Conservation (phyloP, 345 rosid species). For the Excoecaria cochinchinensis region DNA sequence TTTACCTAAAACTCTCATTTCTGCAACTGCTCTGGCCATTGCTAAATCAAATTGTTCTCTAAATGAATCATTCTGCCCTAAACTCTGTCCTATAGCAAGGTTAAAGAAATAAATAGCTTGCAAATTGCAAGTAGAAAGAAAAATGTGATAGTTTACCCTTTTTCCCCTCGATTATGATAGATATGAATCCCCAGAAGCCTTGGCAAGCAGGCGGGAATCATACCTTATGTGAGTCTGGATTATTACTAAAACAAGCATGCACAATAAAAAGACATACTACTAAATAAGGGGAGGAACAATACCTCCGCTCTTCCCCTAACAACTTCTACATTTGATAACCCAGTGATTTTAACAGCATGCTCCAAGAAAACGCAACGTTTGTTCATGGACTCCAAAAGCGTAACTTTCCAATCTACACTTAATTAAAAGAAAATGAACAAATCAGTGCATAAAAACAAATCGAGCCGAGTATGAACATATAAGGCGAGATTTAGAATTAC, state of each 20-base stretch:
- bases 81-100: slow-evolving; percentile 58
- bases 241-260: not conserved
- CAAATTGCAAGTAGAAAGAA: not conserved
- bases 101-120: not conserved
- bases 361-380: slow-evolving; percentile 92
- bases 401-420: slow-evolving; percentile 74
- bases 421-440: not conserved
- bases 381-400: slow-evolving; percentile 77
- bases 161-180: not conserved
- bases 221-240: not conserved
- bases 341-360: slow-evolving; percentile 59
- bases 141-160: not conserved
- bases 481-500: slow-evolving; percentile 24
- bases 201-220: not conserved
- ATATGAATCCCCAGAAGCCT: not conserved
- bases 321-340: slow-evolving; percentile 63
- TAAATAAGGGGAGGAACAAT: not conserved
- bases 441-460: not conserved
- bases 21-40: slow-evolving; percentile 95
- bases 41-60: slow-evolving; percentile 90
- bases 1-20: slow-evolving; percentile 85
- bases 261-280: not conserved
- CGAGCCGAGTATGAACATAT: not conserved
- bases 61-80: slow-evolving; percentile 54
- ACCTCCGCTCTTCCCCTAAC: slow-evolving; percentile 97